Evolutionary conservation across 2,329 filamentous ascomycete genomes (phyloP), one percentile per base, ranked within the genome.

Genomic region (Colletotrichum lindemuthianum): DNA sequence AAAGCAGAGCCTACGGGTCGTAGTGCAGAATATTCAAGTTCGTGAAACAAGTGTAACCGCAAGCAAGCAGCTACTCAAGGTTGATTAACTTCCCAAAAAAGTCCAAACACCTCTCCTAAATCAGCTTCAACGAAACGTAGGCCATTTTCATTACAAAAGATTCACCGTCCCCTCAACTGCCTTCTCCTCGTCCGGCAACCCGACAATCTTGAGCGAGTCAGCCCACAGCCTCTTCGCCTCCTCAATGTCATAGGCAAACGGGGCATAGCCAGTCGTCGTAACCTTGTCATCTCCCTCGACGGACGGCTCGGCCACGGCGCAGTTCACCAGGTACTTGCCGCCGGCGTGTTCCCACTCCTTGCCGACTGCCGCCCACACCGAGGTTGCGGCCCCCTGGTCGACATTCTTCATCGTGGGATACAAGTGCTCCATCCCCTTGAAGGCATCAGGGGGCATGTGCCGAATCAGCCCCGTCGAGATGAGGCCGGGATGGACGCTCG

Each of bases 381-480:
- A 75, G 4, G 82, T 84, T 1, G 83, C 79, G 40, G 82, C 82
- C 3, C 82, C 83, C 69, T 85, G 83, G 41, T 75, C 77, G 1
- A 75, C 52, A 15, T 59, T 67, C 39, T 67, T 67, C 50, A 64
- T 53, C 1, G 36, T 54, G 4, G 59, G 63, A 6, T 50, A 59
- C 33, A 63, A 6, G 45, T 15, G n/a, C 15, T 65, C 48, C 40
- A 60, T 52, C 15, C 47, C 47, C 60, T 60, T 64, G 13, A 15
- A 16, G 13, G 51, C 53, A 8, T 57, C 52, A 2, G 44, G 15
- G 10, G 44, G 13, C 45, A 59, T 54, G 59, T 63, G 59, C 34
- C 15, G 53, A 6, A 43, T 54, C n/a, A 67, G 60, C 4, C 59
- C 66, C 0, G 72, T 76, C 54, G 63, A 41, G 59, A 81, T 83